A percentile compares a stretch with the other conserved stretches of the same genome.
Evolutionary conservation across 352 stramenopile genomes (phyloP).

Genomic region (Phytophthora crassamura): DNA sequence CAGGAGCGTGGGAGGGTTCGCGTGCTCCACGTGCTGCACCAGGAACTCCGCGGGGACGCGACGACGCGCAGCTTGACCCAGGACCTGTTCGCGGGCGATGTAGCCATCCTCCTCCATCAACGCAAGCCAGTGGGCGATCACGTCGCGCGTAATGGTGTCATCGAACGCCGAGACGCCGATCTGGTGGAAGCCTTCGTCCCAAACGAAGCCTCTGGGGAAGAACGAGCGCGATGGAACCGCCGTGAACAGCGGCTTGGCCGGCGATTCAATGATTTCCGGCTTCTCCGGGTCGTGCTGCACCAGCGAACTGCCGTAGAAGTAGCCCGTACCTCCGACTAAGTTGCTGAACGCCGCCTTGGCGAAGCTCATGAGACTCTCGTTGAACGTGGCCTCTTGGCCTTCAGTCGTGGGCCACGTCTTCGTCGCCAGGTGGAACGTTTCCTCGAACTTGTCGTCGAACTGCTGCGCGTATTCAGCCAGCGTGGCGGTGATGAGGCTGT

Average conservation of each 20-base stretch:
- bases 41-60: slow-evolving; percentile 91
- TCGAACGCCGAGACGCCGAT: slow-evolving; percentile 87
- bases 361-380: slow-evolving; percentile 69
- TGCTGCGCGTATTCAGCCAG: slow-evolving; percentile 29
- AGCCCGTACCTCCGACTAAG: slow-evolving; percentile 89
- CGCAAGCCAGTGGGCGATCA: slow-evolving; percentile 90
- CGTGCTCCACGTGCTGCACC: slow-evolving; percentile 90
- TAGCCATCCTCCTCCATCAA: slow-evolving; percentile 91
- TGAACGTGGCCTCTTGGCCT: slow-evolving; percentile 41
- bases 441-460: slow-evolving; percentile 71
- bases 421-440: slow-evolving; percentile 53
- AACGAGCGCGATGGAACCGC: slow-evolving; percentile 93
- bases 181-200: slow-evolving; percentile 96
- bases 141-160: slow-evolving; percentile 66
- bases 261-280: slow-evolving; percentile 45
- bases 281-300: slow-evolving; percentile 65
- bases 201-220: slow-evolving; percentile 94
- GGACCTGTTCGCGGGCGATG: slow-evolving; percentile 93
- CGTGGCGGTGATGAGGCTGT: slow-evolving; percentile 27
- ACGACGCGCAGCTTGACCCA: slow-evolving; percentile 65
- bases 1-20: slow-evolving; percentile 93
- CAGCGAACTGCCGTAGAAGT: slow-evolving; percentile 90
- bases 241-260: slow-evolving; percentile 78
- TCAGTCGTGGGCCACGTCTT: slow-evolving; percentile 35
- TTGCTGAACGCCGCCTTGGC: slow-evolving; percentile 90